Base-by-base conservation (phyloP, 305 asterid species). In the Fraxinus xanthoxyloides region DNA sequence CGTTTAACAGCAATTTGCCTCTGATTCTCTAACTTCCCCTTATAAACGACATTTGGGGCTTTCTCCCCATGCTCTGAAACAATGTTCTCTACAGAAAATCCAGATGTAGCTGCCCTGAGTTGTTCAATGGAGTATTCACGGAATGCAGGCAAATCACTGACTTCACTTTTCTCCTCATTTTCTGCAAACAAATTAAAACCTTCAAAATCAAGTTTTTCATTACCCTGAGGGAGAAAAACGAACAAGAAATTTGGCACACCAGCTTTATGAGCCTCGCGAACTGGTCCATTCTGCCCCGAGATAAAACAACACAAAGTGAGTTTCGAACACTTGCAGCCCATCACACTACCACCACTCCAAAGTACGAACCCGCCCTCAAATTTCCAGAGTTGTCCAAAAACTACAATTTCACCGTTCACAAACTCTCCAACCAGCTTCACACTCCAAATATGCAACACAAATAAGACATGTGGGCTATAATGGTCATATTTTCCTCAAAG, bases 61-160 rank as follows among this genome's bases (percentile, higher is more conserved):
- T 95, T 95, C 88, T 95, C 98, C 72, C 98, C 98, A 70, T 92
- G 97, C 85, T 94, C 98, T 19, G 98, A 94, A 38, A 94, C 97
- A 67, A 93, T 93, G 85, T 92, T 91, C 86, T 93, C 97, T 26
- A 87, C 93, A 7, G 97, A 91, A 86, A 95, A 95, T 40, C 95
- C 97, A 75, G 97, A 92, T 8, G 99, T 95, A 35, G 98, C 97
- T n/a, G 83, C 85, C 84, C 92, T 92, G 73, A 95, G 98, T 84
- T 94, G 98, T 43, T 94, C 97, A 31, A 92, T 54, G 35, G 99
- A 86, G 84, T 86, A 95, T 79, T 95, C 99, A 46, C 94, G 91
- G 83, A 95, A 95, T n/a, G 88, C 76, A 59, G 98, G 97, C 83
- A 95, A 76, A 84, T 92, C 99, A 67, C 91, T 86, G 82, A 82